Percentiles rank a stretch among this genome's conserved stretches.
Conservation (phyloP, 2,329 filamentous ascomycete genomes). For the Paraphaeosphaeria sporulosa region DNA sequence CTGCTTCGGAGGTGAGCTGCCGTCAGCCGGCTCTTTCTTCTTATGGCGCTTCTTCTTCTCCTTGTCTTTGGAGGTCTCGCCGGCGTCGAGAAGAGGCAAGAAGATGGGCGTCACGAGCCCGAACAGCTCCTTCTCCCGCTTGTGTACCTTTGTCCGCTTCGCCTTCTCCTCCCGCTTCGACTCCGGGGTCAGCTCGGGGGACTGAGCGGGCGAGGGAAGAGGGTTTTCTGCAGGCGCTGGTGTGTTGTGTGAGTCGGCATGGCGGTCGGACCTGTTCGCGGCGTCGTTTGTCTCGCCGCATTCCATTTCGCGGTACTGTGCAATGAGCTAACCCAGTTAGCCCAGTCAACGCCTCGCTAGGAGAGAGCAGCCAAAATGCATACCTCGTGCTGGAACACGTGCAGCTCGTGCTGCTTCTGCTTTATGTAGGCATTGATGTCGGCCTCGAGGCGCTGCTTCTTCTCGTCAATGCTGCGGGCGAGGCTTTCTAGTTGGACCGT, state of each 20-base stretch:
- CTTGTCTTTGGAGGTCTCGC: constrained; percentile 31
- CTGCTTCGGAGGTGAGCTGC: constrained; percentile 15
- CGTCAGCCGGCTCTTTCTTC: constrained; percentile 21
- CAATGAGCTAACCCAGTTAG: constrained; percentile 46
- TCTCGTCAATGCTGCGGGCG: constrained; percentile 43
- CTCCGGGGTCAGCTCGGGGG: constrained; percentile 19
- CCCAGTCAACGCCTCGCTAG: constrained; percentile 20
- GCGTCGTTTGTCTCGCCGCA: constrained; percentile 27
- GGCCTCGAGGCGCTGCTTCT: constrained; percentile 45
- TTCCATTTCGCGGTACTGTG: constrained; percentile 41
- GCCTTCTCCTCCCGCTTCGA: constrained; percentile 32
- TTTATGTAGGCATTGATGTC: constrained; percentile 46
- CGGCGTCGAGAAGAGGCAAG: constrained; percentile 46
- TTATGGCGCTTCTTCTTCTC: constrained; percentile 31
- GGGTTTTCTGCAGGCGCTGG: constrained; percentile 6
- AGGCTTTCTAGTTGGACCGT: constrained; percentile 42
- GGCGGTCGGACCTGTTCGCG: neutral
- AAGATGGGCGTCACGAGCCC: constrained; percentile 47
- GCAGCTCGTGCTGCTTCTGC: constrained; percentile 44
- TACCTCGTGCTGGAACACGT: constrained; percentile 42
- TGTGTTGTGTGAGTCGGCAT: constrained; percentile 4
- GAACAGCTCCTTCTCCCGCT: constrained; percentile 48
- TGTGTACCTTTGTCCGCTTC: constrained; percentile 47
- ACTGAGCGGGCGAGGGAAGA: constrained; percentile 11
- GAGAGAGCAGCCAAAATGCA: constrained; percentile 12